Percentiles rank a stretch among this genome's conserved stretches.
phyloP scores from a whole-genome alignment of 352 stramenopile genomes.

The Phytophthora tubulina region DNA sequence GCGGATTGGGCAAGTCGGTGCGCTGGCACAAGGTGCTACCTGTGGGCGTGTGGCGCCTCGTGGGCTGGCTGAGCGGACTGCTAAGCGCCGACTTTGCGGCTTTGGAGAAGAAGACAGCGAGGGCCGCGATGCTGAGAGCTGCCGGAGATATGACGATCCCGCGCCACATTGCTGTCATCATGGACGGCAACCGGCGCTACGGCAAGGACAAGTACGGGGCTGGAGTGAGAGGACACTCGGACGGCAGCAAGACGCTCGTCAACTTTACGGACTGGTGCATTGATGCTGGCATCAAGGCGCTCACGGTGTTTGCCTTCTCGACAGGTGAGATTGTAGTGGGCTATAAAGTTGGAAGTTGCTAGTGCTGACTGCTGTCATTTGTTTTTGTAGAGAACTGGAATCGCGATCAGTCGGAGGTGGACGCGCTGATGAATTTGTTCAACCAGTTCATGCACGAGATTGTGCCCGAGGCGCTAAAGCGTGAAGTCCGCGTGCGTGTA shows the following conservation, averaged over 20 bases:
- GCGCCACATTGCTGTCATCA: conserved; percentile 95
- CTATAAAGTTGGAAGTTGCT: background rate
- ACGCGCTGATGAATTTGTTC: conserved; percentile 95
- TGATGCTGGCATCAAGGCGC: conserved; percentile 85
- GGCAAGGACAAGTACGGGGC: conserved; percentile 86
- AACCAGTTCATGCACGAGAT: conserved; percentile 95
- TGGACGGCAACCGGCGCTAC: conserved; percentile 97
- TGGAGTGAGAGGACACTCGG: conserved; percentile 91
- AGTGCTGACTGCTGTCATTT: conserved; percentile 5
- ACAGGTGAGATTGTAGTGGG: conserved; percentile 60
- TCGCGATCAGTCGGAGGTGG: conserved; percentile 89
- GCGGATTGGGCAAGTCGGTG: conserved; percentile 57
- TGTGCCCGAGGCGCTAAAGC: conserved; percentile 90
- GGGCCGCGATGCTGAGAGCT: conserved; percentile 12
- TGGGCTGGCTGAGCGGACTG: conserved; percentile 24
- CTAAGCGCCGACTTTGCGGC: conserved; percentile 20
- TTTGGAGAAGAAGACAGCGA: conserved; percentile 21
- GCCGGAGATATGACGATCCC: conserved; percentile 54
- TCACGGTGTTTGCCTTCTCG: conserved; percentile 97
- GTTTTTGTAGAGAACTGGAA: conserved; percentile 93
- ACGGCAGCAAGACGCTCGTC: conserved; percentile 95
- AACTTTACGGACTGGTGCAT: conserved; percentile 98
- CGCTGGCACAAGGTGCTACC: conserved; percentile 36
- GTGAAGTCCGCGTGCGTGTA: conserved; percentile 93
- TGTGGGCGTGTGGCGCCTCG: conserved; percentile 13